Percentiles rank a stretch among this genome's conserved stretches.
Conservation (phyloP, 768 basidiomycete species). For the Coprinopsis cinerea region DNA sequence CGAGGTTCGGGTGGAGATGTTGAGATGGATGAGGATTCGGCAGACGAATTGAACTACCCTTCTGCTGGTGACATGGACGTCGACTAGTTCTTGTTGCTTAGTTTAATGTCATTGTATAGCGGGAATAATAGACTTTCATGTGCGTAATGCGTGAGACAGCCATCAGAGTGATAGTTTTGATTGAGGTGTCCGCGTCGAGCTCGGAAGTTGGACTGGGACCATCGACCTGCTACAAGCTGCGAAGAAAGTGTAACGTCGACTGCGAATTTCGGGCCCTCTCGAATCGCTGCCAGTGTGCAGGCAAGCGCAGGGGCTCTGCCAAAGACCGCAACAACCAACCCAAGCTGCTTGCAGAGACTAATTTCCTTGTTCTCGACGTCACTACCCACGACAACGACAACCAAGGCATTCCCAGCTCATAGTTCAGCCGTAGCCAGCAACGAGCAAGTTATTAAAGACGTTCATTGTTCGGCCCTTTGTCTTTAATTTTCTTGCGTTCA, state of each 20-base stretch:
- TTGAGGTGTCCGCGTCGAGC: not conserved
- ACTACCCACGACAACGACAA: not conserved
- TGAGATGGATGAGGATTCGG: not conserved
- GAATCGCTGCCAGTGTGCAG: not conserved
- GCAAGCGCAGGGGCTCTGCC: not conserved
- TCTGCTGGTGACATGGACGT: not conserved
- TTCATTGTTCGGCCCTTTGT: not conserved
- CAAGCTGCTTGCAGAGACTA: not conserved
- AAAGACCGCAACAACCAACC: not conserved
- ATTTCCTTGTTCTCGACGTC: not conserved
- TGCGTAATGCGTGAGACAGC: not conserved
- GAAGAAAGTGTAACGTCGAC: not conserved
- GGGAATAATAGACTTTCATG: not conserved
- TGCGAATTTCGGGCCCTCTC: not conserved
- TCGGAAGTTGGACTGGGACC: not conserved
- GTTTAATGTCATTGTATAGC: not conserved
- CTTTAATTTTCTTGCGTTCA: not conserved
- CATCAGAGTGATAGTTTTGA: not conserved
- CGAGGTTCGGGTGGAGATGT: not conserved
- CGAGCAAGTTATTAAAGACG: not conserved
- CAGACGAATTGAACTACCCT: not conserved
- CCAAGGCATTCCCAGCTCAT: not conserved
- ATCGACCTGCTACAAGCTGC: not conserved
- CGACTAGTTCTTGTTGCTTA: not conserved
- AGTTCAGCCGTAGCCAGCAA: not conserved